Evolutionary conservation across 2,329 filamentous ascomycete genomes (phyloP).

Genomic region (Diaporthe vaccinii): DNA sequence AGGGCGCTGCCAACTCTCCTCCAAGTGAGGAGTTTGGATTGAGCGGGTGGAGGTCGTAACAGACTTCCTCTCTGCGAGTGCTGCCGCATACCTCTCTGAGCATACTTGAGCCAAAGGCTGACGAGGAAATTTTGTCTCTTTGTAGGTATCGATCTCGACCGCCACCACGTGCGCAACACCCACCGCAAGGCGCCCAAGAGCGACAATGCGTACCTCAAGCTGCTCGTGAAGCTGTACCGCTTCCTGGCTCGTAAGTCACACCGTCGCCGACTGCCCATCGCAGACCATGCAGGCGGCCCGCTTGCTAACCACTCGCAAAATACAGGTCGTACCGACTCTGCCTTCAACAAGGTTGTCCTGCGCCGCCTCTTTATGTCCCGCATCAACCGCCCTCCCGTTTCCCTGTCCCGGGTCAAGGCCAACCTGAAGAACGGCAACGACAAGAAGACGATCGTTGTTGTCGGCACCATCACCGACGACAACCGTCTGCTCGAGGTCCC

Average conservation of each 20-base stretch:
- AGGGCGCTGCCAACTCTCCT: slow-evolving; percentile 40
- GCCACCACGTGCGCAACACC: slow-evolving; percentile 76
- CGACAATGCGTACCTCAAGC: slow-evolving; percentile 97
- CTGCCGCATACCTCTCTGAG: slow-evolving; percentile 60
- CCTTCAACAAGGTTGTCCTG: slow-evolving; percentile 99
- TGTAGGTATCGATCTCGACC: slow-evolving; percentile 80
- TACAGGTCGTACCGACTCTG: slow-evolving; percentile 91
- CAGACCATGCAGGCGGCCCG: background rate
- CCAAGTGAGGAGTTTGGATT: slow-evolving; percentile 28
- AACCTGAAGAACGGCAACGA: slow-evolving; percentile 74
- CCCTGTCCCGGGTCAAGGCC: slow-evolving; percentile 87
- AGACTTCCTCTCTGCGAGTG: slow-evolving; percentile 44
- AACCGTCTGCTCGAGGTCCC: slow-evolving; percentile 92
- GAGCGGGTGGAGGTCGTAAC: slow-evolving; percentile 33
- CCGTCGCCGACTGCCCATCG: background rate
- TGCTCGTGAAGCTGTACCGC: slow-evolving; percentile 98
- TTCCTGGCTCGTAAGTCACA: slow-evolving; percentile 88
- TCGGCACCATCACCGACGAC: slow-evolving; percentile 98
- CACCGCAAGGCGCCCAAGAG: slow-evolving; percentile 96
- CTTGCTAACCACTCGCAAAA: slow-evolving; percentile 3
- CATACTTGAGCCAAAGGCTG: slow-evolving; percentile 76
- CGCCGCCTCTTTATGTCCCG: slow-evolving; percentile 98
- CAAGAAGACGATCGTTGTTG: slow-evolving; percentile 91
- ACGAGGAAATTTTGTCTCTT: slow-evolving; percentile 60
- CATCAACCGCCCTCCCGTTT: slow-evolving; percentile 97